A percentile compares a stretch with the other conserved stretches of the same genome.
These are phyloP conservation scores for Hypoxylon subgilvum DNA, from an alignment of 495 filamentous ascomycete species.

Conservation along the genomic window DNA sequence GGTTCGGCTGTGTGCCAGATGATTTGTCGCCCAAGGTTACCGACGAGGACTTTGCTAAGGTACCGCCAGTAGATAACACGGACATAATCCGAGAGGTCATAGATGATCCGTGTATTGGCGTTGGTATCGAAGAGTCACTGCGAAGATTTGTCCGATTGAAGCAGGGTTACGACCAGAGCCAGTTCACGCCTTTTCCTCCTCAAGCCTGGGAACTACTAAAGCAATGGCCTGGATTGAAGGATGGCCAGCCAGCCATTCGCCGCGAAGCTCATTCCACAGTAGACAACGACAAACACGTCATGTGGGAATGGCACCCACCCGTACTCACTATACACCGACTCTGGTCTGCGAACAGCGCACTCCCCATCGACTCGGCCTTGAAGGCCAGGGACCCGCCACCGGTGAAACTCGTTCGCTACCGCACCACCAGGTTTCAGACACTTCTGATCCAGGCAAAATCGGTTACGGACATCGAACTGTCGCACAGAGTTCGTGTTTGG, in stretches of 20 bases:
- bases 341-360: slow-evolving; percentile 58
- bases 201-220: slow-evolving; percentile 82
- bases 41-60: slow-evolving; percentile 18
- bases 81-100: slow-evolving; percentile 64
- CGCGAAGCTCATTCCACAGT: slow-evolving; percentile 75
- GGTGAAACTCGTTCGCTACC: slow-evolving; percentile 70
- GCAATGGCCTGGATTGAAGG: slow-evolving; percentile 78
- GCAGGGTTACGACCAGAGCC: slow-evolving; percentile 68
- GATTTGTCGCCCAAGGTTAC: slow-evolving; percentile 31
- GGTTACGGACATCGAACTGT: slow-evolving; percentile 64
- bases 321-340: slow-evolving; percentile 87
- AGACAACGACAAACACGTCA: slow-evolving; percentile 67
- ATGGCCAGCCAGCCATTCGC: slow-evolving; percentile 73
- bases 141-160: slow-evolving; percentile 76
- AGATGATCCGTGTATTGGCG: slow-evolving; percentile 46
- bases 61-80: slow-evolving; percentile 79
- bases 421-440: slow-evolving; percentile 67
- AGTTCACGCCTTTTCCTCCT: slow-evolving; percentile 78
- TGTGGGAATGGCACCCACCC: slow-evolving; percentile 84
- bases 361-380: slow-evolving; percentile 63
- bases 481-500: slow-evolving; percentile 81
- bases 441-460: slow-evolving; percentile 78
- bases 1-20: slow-evolving; percentile 72
- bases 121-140: slow-evolving; percentile 39
- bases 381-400: slow-evolving; percentile 62